These are phyloP conservation scores for Coccomyxa subellipsoidea DNA, from an alignment of 163 green algal species.

Conservation along the genomic window DNA sequence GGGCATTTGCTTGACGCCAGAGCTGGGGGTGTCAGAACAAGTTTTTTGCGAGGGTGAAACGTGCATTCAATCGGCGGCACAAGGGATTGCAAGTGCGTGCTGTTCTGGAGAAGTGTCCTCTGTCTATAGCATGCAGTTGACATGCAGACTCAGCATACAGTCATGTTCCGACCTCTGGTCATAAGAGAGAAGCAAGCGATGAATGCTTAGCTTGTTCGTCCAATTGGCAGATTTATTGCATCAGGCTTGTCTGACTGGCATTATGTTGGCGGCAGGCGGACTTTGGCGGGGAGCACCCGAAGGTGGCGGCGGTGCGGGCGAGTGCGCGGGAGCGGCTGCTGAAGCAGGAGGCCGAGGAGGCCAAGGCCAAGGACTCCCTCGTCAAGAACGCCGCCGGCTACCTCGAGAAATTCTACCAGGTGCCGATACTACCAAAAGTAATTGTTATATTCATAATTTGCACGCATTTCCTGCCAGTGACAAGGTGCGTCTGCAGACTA, in stretches of 20 bases:
- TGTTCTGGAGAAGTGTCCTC: too few relatives aligned
- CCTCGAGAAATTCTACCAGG: conserved; percentile 48
- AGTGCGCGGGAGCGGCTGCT: conserved; percentile 23
- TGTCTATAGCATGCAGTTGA: too few relatives aligned
- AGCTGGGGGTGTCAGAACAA: too few relatives aligned
- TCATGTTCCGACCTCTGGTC: too few relatives aligned
- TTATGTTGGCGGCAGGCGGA: background rate
- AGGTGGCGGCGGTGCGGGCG: conserved; percentile 10
- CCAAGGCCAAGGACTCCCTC: conserved; percentile 25
- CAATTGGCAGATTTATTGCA: background rate
- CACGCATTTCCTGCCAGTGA: background rate
- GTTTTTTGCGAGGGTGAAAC: too few relatives aligned
- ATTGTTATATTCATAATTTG: background rate
- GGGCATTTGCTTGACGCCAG: too few relatives aligned
- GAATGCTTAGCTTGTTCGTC: background rate
- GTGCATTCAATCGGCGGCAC: too few relatives aligned
- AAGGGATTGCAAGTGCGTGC: too few relatives aligned
- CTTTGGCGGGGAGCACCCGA: conserved; percentile 14
- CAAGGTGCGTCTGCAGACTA: background rate
- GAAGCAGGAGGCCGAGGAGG: conserved; percentile 35
- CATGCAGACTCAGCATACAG: too few relatives aligned
- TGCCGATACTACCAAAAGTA: background rate
- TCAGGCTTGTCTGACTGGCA: too few relatives aligned
- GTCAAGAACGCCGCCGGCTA: conserved; percentile 36
- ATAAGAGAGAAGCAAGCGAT: too few relatives aligned